Evolutionary conservation across 768 basidiomycete genomes (phyloP).

Genomic region (Chalciporus chontae): DNA sequence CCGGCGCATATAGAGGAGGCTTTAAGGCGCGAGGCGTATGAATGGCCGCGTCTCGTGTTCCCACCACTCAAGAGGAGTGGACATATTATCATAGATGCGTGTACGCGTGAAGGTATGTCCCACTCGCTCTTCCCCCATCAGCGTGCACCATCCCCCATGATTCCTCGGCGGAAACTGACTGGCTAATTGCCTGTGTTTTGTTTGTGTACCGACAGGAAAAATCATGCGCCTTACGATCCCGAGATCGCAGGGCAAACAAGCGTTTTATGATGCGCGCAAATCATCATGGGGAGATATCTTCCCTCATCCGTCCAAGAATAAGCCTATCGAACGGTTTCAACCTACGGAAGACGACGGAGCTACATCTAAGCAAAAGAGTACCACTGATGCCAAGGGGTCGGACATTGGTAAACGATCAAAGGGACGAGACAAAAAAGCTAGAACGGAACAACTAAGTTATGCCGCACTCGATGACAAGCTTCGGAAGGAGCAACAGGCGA

Average conservation of each 20-base stretch:
- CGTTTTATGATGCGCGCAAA: conserved; percentile 93
- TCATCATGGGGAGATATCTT: conserved; percentile 93
- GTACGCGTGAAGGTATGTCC: conserved; percentile 68
- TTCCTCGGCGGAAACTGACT: conserved; percentile 4
- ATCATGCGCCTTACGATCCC: conserved; percentile 91
- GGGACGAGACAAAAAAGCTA: conserved; percentile 25
- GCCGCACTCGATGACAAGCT: conserved; percentile 33
- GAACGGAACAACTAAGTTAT: conserved; percentile 21
- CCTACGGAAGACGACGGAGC: conserved; percentile 24
- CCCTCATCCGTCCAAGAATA: conserved; percentile 83
- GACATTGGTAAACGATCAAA: conserved; percentile 55
- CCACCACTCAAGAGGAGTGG: conserved; percentile 91
- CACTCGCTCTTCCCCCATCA: conserved; percentile 4
- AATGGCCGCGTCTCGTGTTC: conserved; percentile 89
- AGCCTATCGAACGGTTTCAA: conserved; percentile 60
- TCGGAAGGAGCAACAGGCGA: conserved; percentile 37
- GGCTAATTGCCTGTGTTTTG: not conserved
- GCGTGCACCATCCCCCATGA: not conserved
- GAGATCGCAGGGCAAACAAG: conserved; percentile 92
- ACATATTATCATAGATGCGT: conserved; percentile 89
- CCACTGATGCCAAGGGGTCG: conserved; percentile 36
- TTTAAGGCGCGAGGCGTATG: conserved; percentile 71
- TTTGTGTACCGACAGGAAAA: conserved; percentile 51
- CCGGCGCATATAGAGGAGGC: conserved; percentile 43
- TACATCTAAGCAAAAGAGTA: conserved; percentile 26